A percentile compares a stretch with the other conserved stretches of the same genome.
Evolutionary conservation across 169 alveolate species (phyloP).

Genomic region (Eimeria tenella): DNA sequence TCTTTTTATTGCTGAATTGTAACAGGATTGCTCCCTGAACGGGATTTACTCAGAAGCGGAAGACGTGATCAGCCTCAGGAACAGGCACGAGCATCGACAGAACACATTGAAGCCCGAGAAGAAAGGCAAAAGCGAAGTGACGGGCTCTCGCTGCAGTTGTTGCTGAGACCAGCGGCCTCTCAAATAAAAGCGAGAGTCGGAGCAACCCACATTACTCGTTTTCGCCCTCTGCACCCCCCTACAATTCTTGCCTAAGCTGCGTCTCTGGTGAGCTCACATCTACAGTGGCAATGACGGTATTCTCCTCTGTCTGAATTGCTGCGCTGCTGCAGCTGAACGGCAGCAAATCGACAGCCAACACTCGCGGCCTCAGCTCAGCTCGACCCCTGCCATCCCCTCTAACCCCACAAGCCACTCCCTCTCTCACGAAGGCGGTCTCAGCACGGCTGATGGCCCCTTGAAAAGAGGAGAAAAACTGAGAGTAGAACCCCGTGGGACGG

Average conservation of each 20-base stretch:
- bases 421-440: background rate
- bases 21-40: too few relatives aligned
- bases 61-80: too few relatives aligned
- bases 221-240: background rate
- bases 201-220: background rate
- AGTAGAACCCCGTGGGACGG: constrained; percentile 33
- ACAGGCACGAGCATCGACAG: background rate
- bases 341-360: constrained; percentile 14
- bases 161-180: too few relatives aligned
- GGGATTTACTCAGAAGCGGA: too few relatives aligned
- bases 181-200: background rate
- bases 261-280: background rate
- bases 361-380: constrained; percentile 47
- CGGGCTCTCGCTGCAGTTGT: too few relatives aligned
- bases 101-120: too few relatives aligned
- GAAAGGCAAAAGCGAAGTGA: too few relatives aligned
- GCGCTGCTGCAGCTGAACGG: constrained; percentile 71
- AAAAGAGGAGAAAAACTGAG: constrained; percentile 48
- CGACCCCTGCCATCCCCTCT: constrained; percentile 36
- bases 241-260: background rate
- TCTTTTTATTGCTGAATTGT: too few relatives aligned
- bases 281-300: constrained; percentile 35
- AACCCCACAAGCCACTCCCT: constrained; percentile 48
- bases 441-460: constrained; percentile 32
- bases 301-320: constrained; percentile 46